Percentiles rank a stretch among this genome's conserved stretches.
These are phyloP conservation scores for Trichothecium roseum DNA, from an alignment of 2,329 filamentous ascomycete genomes.

Conservation along the genomic window DNA sequence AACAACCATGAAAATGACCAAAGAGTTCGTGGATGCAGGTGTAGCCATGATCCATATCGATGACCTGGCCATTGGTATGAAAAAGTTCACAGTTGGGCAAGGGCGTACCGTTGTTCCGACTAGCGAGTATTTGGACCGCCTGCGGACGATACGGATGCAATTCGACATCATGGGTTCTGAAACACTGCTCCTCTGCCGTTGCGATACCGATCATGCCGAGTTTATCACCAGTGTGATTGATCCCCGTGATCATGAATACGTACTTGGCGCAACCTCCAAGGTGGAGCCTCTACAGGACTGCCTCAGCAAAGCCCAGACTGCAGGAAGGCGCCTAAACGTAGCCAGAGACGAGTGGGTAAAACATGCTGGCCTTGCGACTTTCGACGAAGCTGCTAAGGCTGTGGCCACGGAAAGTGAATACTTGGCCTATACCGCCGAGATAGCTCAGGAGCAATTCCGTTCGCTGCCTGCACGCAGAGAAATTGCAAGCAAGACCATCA, in stretches of 20 bases:
- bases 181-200: conserved; percentile 25
- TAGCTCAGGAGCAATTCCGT: conserved; percentile 4
- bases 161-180: conserved; percentile 26
- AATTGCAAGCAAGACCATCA: conserved; percentile 12
- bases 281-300: conserved; percentile 7
- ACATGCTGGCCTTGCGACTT: conserved; percentile 18
- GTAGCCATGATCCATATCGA: conserved; percentile 32
- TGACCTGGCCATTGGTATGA: conserved; percentile 29
- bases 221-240: conserved; percentile 27
- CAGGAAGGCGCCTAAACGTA: conserved; percentile 13
- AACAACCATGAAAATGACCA: conserved; percentile 26
- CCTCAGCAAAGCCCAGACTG: conserved; percentile 8
- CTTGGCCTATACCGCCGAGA: conserved; percentile 10
- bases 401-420: conserved; percentile 15
- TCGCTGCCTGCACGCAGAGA: conserved; percentile 7
- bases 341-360: conserved; percentile 20
- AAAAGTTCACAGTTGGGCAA: conserved; percentile 30
- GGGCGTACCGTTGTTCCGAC: conserved; percentile 28
- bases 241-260: conserved; percentile 25
- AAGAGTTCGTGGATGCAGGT: conserved; percentile 28
- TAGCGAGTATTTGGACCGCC: conserved; percentile 22
- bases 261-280: conserved; percentile 23
- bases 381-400: conserved; percentile 21
- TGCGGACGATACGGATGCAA: conserved; percentile 24
- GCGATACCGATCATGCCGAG: conserved; percentile 24